A percentile compares a stretch with the other conserved stretches of the same genome.
These are phyloP conservation scores for Termitomyces sp. DNA, from an alignment of 768 basidiomycete species.

Conservation along the genomic window DNA sequence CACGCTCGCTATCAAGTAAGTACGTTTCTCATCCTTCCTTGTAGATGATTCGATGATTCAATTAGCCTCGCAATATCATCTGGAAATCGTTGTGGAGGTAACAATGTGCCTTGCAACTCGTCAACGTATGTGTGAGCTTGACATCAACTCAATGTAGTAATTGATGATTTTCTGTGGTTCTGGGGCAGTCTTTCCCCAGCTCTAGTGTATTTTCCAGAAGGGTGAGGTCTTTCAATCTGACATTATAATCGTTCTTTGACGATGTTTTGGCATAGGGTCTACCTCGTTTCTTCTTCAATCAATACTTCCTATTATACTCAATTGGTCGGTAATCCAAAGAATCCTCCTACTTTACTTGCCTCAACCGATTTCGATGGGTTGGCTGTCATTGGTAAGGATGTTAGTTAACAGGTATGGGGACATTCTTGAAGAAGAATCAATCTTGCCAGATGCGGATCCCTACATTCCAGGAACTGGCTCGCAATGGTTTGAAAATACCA, in stretches of 20 bases:
- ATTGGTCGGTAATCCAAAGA: slow-evolving; percentile 67
- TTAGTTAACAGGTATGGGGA: neutral
- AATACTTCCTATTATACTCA: slow-evolving; percentile 73
- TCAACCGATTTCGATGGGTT: slow-evolving; percentile 55
- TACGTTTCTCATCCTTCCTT: neutral
- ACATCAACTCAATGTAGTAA: neutral
- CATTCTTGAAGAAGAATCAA: neutral
- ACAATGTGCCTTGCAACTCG: slow-evolving; percentile 38
- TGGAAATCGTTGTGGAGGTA: slow-evolving; percentile 57
- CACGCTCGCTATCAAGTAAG: slow-evolving; percentile 69
- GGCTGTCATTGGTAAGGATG: slow-evolving; percentile 62
- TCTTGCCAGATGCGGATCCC: slow-evolving; percentile 56
- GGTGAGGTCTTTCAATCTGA: slow-evolving; percentile 30
- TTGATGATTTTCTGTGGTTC: neutral
- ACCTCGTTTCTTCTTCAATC: slow-evolving; percentile 62
- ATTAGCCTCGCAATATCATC: slow-evolving; percentile 57
- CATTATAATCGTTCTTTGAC: neutral
- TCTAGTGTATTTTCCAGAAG: slow-evolving; percentile 68
- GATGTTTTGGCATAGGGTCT: slow-evolving; percentile 37
- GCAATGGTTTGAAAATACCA: slow-evolving; percentile 57
- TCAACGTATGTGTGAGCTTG: slow-evolving; percentile 40
- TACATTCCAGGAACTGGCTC: slow-evolving; percentile 59
- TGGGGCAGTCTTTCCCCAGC: slow-evolving; percentile 57
- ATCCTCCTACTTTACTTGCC: slow-evolving; percentile 62
- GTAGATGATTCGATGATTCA: neutral